These are phyloP conservation scores for Paulownia fortunei DNA, from an alignment of 257 asterid genomes.

Conservation along the genomic window DNA sequence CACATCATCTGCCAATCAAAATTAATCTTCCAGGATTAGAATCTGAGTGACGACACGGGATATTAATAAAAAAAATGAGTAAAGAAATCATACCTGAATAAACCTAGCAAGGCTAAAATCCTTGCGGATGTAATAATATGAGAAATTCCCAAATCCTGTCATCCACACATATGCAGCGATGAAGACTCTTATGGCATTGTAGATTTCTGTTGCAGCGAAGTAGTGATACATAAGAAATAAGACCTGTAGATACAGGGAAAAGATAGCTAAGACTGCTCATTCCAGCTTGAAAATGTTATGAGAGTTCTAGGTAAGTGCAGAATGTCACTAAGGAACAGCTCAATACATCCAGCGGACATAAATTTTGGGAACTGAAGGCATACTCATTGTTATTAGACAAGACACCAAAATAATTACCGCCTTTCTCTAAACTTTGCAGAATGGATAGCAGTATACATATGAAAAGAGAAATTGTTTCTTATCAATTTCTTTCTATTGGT, in stretches of 20 bases:
- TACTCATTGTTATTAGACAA: neutral
- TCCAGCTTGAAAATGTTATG: neutral
- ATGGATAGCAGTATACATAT: neutral
- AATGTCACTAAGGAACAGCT: neutral
- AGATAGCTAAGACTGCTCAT: slow-evolving; percentile 32
- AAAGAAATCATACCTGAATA: slow-evolving; percentile 57
- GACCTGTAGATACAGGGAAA: slow-evolving; percentile 56
- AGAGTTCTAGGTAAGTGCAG: neutral
- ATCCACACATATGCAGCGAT: slow-evolving; percentile 94
- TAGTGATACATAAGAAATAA: slow-evolving; percentile 91
- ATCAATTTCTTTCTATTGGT: neutral
- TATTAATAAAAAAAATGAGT: neutral
- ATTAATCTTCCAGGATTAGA: slow-evolving; percentile 33
- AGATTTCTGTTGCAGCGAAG: slow-evolving; percentile 83
- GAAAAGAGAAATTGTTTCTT: neutral
- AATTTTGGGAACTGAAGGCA: neutral
- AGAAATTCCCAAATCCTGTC: slow-evolving; percentile 96
- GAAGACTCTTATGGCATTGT: slow-evolving; percentile 81
- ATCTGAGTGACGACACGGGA: slow-evolving; percentile 19
- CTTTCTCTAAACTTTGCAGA: slow-evolving; percentile 10
- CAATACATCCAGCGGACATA: neutral
- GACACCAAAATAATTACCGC: neutral
- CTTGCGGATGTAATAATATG: slow-evolving; percentile 83
- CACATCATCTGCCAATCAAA: slow-evolving; percentile 83
- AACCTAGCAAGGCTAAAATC: slow-evolving; percentile 88